Evolutionary conservation across 371 early-diverging fungal species (phyloP).

Genomic region (Sporodiniella umbellata): DNA sequence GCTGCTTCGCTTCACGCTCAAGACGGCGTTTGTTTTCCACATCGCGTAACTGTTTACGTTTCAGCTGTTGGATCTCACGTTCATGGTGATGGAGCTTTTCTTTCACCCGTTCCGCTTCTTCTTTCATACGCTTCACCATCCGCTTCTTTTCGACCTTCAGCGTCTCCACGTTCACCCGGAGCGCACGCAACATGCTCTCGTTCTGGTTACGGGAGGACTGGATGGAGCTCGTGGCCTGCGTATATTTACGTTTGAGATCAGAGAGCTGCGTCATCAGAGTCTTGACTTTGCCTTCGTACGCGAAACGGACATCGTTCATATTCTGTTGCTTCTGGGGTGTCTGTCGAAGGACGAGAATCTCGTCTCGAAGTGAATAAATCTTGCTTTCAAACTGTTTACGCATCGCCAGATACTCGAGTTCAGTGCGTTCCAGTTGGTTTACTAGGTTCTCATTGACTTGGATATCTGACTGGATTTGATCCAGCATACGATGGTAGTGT

Average conservation of each 20-base stretch:
- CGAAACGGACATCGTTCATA: constrained; percentile 30
- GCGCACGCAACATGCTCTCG: constrained; percentile 47
- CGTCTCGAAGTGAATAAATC: constrained; percentile 53
- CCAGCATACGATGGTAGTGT: constrained; percentile 43
- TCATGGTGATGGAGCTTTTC: constrained; percentile 62
- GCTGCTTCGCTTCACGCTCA: constrained; percentile 63
- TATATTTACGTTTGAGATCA: constrained; percentile 55
- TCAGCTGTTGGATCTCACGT: constrained; percentile 69
- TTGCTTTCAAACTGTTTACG: constrained; percentile 67
- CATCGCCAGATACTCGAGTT: constrained; percentile 52
- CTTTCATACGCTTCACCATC: constrained; percentile 77
- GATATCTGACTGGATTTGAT: constrained; percentile 67
- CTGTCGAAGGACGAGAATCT: constrained; percentile 30
- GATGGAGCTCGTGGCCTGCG: constrained; percentile 52
- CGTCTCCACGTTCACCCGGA: constrained; percentile 54
- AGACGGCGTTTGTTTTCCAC: constrained; percentile 60
- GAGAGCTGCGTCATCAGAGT: constrained; percentile 62
- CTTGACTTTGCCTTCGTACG: constrained; percentile 70
- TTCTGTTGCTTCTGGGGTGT: not conserved
- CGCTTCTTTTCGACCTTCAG: constrained; percentile 74
- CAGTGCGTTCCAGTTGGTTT: constrained; percentile 50
- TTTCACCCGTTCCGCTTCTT: constrained; percentile 65
- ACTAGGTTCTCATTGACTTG: constrained; percentile 59
- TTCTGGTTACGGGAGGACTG: constrained; percentile 51
- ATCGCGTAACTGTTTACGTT: constrained; percentile 63